phyloP scores from a whole-genome alignment of 1,284 basidiomycete species.

The Malassezia equina region DNA sequence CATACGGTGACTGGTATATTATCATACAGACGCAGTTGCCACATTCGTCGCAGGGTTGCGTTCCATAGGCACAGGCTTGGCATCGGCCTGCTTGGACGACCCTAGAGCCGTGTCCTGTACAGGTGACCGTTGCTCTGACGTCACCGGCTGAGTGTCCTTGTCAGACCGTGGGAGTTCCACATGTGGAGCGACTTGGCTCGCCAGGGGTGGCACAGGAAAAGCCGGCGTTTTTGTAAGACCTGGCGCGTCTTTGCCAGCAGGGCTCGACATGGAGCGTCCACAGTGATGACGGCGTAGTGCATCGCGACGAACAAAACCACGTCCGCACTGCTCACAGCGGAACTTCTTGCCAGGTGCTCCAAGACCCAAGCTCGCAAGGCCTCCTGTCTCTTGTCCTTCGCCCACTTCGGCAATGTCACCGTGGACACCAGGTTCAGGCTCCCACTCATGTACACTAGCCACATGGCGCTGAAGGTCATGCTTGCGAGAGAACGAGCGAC shows the following conservation, averaged over 20 bases:
- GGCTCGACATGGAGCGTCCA: background rate
- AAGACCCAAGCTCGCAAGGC: conserved; percentile 31
- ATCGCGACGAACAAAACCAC: conserved; percentile 40
- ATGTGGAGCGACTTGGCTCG: background rate
- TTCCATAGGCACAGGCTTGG: background rate
- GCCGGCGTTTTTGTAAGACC: background rate
- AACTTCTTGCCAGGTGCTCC: conserved; percentile 43
- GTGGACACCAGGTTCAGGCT: conserved; percentile 35
- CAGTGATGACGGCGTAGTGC: conserved; percentile 38
- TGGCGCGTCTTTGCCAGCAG: background rate
- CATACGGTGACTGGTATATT: background rate
- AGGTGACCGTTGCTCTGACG: background rate
- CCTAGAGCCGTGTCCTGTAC: background rate
- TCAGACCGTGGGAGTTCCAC: background rate
- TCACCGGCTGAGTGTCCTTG: background rate
- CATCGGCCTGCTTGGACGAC: background rate
- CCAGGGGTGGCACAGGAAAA: background rate
- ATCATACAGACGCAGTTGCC: background rate
- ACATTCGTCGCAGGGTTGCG: background rate
- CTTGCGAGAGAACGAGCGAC: conserved; percentile 76
- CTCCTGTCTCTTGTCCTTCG: conserved; percentile 23
- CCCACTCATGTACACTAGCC: conserved; percentile 61
- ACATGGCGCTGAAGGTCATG: conserved; percentile 76
- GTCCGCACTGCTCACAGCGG: conserved; percentile 35
- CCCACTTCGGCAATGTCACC: conserved; percentile 28